Base-by-base conservation (phyloP, 257 asterid species). In the Nicotiana attenuata region DNA sequence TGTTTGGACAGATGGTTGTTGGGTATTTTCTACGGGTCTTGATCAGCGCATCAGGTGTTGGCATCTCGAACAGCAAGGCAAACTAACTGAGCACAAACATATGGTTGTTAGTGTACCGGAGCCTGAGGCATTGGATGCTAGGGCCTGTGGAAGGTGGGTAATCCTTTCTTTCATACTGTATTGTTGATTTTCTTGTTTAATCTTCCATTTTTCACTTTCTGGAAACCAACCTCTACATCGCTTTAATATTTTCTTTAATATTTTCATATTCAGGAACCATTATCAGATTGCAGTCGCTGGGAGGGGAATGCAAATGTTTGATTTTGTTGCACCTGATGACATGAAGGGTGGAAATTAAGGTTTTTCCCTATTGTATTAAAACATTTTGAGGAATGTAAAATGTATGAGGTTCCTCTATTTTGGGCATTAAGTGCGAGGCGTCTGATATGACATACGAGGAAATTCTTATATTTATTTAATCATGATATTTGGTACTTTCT, bases 41-140 rank as follows among this genome's bases (percentile, higher is more conserved):
- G 99, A 96, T 88, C 98, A 96, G 88, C 97, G 98, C 11, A 81
- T 96, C 67, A 87, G 98, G 82, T 96, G 98, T 85, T 94, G 99
- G 99, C 88, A 83, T 69, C 71, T 90, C 24, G 80, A 85, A 71
- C 73, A 50, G 81, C 73, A 35, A 61, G 95, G 90, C 55, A 87
- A 88, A 81, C 87, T 96, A 41, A 78, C 82, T 3, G 97, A 96
- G 88, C 78, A 26, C 83, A 88, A 86, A 68, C 97, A 93, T 85
- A 63, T 92, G 78, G 85, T 94, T 69, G 88, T 91, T 66, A 92
- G 97, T 41, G 98, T 94, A 86, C 97, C 99, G 1, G 98, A 96
- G 92, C 99, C 99, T 4, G 98, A 96, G 88, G 90, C 98, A 53
- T 85, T 96, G 85, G 98, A 93, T 83, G 98, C 92, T 80, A 87